Base-by-base conservation (phyloP, 2,329 filamentous ascomycete species). In the Colletotrichum incanum region DNA sequence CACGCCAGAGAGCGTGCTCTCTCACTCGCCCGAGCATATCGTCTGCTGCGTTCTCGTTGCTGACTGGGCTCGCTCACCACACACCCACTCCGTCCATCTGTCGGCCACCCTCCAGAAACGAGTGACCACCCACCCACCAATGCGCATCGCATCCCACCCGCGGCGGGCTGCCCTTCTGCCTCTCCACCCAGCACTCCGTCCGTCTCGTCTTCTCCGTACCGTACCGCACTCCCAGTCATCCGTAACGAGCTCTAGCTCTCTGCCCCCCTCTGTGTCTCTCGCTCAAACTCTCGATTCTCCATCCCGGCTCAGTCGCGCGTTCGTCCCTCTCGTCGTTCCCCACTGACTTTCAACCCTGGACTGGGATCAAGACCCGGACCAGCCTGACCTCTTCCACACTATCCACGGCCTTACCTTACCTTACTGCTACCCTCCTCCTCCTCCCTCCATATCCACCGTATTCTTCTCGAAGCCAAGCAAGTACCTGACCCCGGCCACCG, bases 391-490 rank as follows among this genome's bases (percentile, higher is more conserved):
- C 56, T 71, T 60, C 60, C 60, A 63, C 47, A 63, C 55, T 61
- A 37, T 43, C n/a, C 56, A 39, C 55, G 26, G 56, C 50, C 68
- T 67, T 43, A 41, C 54, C 55, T 58, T 58, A 37, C 60, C 47
- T 63, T 49, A 54, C 64, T 59, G n/a, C 52, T 16, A 66, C 63
- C 39, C 39, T 59, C 39, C 52, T 55, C 8, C 52, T 12, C n/a
- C 52, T 52, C 71, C 49, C 62, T 63, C 66, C 64, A 72, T 68
- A 55, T 47, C 65, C 59, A 74, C 72, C 72, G 72, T 74, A 73
- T 74, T 64, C 54, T 74, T 72, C 72, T 73, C 58, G 62, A 73
- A 73, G 68, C 71, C 68, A 73, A 73, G 65, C 65, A 68, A 71
- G 71, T 73, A 71, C 58, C 67, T 66, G 34, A 61, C 56, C 65